Evolutionary conservation across 139 green algal species (phyloP).

Genomic region (Auxenochlorella pyrenoidosa): DNA sequence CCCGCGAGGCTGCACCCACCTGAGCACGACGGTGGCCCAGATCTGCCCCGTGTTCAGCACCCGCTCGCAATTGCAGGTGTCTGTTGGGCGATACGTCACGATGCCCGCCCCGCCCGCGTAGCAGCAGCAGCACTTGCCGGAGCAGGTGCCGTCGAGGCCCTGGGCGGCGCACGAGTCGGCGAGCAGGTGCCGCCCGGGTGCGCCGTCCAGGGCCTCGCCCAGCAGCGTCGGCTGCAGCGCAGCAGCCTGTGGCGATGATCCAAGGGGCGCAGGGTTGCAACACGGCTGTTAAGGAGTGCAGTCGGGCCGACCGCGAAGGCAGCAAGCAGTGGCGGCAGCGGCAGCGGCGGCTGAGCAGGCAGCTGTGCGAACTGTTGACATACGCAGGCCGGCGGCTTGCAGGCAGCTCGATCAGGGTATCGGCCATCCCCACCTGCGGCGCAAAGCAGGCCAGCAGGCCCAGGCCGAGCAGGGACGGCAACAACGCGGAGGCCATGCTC

Average conservation of each 20-base stretch:
- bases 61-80: slow-evolving; percentile 13
- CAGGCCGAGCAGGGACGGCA: too few species aligned
- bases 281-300: too few species aligned
- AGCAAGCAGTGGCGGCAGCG: neutral
- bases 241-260: too few species aligned
- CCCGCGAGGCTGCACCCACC: neutral
- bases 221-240: too few species aligned
- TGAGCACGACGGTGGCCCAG: slow-evolving; percentile 25
- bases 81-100: neutral
- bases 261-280: too few species aligned
- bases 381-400: too few species aligned
- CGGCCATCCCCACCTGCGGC: too few species aligned
- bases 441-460: too few species aligned
- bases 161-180: neutral
- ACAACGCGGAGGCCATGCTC: too few species aligned
- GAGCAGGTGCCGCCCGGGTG: neutral
- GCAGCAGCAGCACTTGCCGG: slow-evolving; percentile 27
- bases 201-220: neutral
- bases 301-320: too few species aligned
- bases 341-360: neutral
- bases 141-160: slow-evolving; percentile 1
- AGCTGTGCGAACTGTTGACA: too few species aligned
- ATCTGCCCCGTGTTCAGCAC: slow-evolving; percentile 1
- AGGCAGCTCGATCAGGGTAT: too few species aligned
- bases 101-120: slow-evolving; percentile 19